phyloP scores from a whole-genome alignment of 768 basidiomycete species.

The Pholiota conissans region DNA sequence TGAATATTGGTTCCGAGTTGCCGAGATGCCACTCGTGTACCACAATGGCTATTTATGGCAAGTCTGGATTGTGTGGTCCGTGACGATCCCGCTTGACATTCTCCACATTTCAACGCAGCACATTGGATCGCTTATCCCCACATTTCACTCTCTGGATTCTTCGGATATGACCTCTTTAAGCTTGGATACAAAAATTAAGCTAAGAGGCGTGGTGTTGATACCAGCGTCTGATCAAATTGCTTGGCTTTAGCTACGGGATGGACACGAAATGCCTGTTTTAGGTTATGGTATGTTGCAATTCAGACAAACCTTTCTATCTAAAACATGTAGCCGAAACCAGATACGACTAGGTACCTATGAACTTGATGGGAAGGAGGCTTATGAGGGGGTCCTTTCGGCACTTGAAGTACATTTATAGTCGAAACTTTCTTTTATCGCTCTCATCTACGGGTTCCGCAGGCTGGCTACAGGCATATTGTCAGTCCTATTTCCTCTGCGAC shows the following conservation, averaged over 20 bases:
- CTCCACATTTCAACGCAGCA: too few relatives aligned
- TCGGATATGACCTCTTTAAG: neutral
- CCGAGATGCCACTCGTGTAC: neutral
- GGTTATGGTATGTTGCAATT: slow-evolving; percentile 48
- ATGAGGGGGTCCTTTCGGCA: slow-evolving; percentile 57
- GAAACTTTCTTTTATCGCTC: slow-evolving; percentile 5
- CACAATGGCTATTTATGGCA: neutral
- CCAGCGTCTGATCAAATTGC: neutral
- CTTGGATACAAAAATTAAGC: neutral
- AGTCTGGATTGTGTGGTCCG: neutral
- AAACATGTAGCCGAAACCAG: neutral
- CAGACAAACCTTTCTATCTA: neutral
- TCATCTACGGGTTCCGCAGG: slow-evolving; percentile 30
- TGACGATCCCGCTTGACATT: neutral
- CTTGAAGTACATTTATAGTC: slow-evolving; percentile 46
- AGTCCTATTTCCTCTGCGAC: slow-evolving; percentile 21
- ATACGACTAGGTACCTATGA: slow-evolving; percentile 54
- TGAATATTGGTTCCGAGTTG: neutral
- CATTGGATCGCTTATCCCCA: neutral
- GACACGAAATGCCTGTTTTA: slow-evolving; percentile 50
- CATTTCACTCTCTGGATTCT: neutral
- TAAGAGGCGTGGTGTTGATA: neutral
- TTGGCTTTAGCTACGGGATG: slow-evolving; percentile 19
- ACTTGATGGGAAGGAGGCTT: slow-evolving; percentile 56
- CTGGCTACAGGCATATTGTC: slow-evolving; percentile 66